These are phyloP conservation scores for Colletotrichum siamense DNA, from an alignment of 2,329 filamentous ascomycete genomes.

Conservation along the genomic window DNA sequence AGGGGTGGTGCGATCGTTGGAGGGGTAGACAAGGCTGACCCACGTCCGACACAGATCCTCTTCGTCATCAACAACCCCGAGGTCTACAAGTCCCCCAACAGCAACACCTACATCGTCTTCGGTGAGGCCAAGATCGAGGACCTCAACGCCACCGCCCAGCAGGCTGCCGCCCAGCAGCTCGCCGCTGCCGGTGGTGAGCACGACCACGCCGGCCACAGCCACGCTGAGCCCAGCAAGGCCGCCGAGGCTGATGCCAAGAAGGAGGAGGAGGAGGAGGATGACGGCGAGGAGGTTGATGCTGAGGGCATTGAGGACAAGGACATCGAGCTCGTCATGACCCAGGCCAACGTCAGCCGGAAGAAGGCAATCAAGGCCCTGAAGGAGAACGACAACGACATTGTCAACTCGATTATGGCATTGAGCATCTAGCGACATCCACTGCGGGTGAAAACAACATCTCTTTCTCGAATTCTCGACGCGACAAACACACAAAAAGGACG, in stretches of 20 bases:
- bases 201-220: conserved; percentile 75
- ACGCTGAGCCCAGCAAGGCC: conserved; percentile 71
- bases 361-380: conserved; percentile 98
- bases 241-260: conserved; percentile 72
- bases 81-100: conserved; percentile 98
- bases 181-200: conserved; percentile 71
- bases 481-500: conserved; percentile 21
- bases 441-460: not conserved
- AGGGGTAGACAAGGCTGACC: conserved; percentile 22
- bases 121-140: conserved; percentile 99
- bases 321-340: conserved; percentile 98
- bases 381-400: conserved; percentile 99
- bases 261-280: conserved; percentile 85
- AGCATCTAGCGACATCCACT: conserved; percentile 67
- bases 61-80: conserved; percentile 99
- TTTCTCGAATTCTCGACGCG: conserved; percentile 18
- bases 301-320: conserved; percentile 97
- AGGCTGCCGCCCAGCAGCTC: conserved; percentile 93
- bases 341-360: conserved; percentile 95
- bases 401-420: conserved; percentile 99
- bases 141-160: conserved; percentile 97
- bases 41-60: conserved; percentile 73
- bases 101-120: conserved; percentile 99
- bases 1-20: not conserved
- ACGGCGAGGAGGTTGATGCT: conserved; percentile 95